Conservation (phyloP, 2,329 filamentous ascomycete genomes). For the Metarhizium brunneum region DNA sequence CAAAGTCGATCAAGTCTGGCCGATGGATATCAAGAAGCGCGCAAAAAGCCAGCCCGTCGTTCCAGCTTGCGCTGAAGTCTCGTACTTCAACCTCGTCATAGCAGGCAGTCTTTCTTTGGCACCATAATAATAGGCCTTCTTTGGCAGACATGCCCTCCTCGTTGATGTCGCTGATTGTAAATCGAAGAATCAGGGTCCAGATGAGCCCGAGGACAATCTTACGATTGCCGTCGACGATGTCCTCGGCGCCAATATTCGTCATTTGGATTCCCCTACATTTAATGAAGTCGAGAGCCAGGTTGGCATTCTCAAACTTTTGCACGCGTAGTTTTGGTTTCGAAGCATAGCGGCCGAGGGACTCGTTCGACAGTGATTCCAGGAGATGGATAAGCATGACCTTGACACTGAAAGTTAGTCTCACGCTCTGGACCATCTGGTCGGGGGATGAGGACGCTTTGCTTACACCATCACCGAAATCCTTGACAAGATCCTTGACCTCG, state of each 20-base stretch:
- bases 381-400: constrained; percentile 93
- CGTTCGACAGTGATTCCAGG: constrained; percentile 88
- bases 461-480: constrained; percentile 89
- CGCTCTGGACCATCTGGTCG: not conserved
- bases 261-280: constrained; percentile 86
- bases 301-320: constrained; percentile 96
- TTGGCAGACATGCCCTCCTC: constrained; percentile 96
- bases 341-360: constrained; percentile 93
- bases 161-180: constrained; percentile 98
- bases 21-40: constrained; percentile 94
- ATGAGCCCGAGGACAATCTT: constrained; percentile 97
- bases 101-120: constrained; percentile 95
- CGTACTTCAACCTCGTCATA: constrained; percentile 95
- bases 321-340: constrained; percentile 93
- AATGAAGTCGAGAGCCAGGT: constrained; percentile 89
- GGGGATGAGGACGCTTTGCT: constrained; percentile 26
- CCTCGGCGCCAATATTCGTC: constrained; percentile 97
- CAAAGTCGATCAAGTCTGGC: constrained; percentile 94
- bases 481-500: constrained; percentile 77
- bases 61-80: constrained; percentile 95
- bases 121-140: constrained; percentile 91
- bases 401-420: constrained; percentile 10
- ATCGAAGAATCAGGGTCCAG: constrained; percentile 95
- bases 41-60: constrained; percentile 93
- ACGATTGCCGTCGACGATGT: constrained; percentile 93